phyloP scores from a whole-genome alignment of 129 eudicot genomes.

The Helianthus annuus region DNA sequence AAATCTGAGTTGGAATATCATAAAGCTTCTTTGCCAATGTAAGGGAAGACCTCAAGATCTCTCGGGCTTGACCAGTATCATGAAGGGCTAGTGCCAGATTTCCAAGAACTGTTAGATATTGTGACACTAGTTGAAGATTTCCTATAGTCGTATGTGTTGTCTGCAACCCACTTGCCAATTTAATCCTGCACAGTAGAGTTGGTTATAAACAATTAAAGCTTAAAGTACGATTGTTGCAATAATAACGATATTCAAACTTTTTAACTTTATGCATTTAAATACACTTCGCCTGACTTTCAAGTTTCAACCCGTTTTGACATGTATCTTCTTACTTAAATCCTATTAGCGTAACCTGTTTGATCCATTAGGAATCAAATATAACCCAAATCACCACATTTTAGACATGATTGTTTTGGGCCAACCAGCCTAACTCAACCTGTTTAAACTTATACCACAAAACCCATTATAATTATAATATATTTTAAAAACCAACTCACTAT shows the following conservation, averaged over 20 bases:
- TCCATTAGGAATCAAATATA: constrained; percentile 3
- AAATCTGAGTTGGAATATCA: constrained; percentile 93
- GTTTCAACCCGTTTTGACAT: not conserved
- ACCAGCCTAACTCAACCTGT: not conserved
- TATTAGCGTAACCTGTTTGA: not conserved
- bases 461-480: too few species aligned
- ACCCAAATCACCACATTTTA: not conserved
- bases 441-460: not conserved
- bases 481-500: too few species aligned
- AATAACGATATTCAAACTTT: not conserved
- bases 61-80: constrained; percentile 89
- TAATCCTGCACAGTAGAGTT: constrained; percentile 60
- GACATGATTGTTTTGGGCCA: not conserved
- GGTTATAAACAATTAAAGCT: not conserved
- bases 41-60: constrained; percentile 86
- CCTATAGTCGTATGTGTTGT: constrained; percentile 77
- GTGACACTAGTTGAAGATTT: constrained; percentile 97
- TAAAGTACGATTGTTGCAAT: not conserved
- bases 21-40: constrained; percentile 90
- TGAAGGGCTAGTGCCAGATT: constrained; percentile 90
- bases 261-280: not conserved
- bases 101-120: constrained; percentile 86
- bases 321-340: not conserved
- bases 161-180: constrained; percentile 93
- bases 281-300: not conserved